Evolutionary conservation across 306 rosid genomes (phyloP).

Genomic region (Aeschynomene evenia): DNA sequence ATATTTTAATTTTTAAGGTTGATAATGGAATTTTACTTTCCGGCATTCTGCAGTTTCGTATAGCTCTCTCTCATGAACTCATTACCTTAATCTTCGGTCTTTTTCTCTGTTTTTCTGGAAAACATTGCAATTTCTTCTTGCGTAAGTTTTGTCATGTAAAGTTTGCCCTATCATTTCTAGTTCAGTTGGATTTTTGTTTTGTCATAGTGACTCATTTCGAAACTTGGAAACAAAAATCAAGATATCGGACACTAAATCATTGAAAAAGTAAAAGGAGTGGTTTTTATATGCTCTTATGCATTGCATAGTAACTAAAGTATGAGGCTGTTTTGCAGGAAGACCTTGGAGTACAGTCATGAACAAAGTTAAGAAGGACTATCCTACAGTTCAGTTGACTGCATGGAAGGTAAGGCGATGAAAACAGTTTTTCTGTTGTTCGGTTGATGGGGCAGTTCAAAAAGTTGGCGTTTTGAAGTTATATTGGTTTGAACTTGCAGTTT

Average conservation of each 20-base stretch:
- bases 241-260: neutral
- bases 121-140: neutral
- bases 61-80: neutral
- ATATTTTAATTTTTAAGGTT: neutral
- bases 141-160: neutral
- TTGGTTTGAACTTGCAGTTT: constrained; percentile 53
- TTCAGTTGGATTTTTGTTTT: neutral
- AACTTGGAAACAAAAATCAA: neutral
- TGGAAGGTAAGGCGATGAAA: constrained; percentile 70
- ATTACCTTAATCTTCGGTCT: neutral
- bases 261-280: neutral
- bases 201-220: neutral
- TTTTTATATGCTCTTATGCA: neutral
- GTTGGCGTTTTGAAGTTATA: constrained; percentile 13
- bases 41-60: neutral
- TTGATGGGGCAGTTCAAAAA: neutral
- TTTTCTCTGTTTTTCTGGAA: neutral
- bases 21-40: neutral
- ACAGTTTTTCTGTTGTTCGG: constrained; percentile 11
- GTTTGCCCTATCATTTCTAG: neutral
- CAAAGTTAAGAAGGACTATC: constrained; percentile 72
- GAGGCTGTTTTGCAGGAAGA: constrained; percentile 58
- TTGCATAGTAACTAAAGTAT: constrained; percentile 17
- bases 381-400: constrained; percentile 75
- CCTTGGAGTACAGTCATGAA: constrained; percentile 59